Conservation (phyloP, 2,329 filamentous ascomycete species). For the Triangularia verruculosa region DNA sequence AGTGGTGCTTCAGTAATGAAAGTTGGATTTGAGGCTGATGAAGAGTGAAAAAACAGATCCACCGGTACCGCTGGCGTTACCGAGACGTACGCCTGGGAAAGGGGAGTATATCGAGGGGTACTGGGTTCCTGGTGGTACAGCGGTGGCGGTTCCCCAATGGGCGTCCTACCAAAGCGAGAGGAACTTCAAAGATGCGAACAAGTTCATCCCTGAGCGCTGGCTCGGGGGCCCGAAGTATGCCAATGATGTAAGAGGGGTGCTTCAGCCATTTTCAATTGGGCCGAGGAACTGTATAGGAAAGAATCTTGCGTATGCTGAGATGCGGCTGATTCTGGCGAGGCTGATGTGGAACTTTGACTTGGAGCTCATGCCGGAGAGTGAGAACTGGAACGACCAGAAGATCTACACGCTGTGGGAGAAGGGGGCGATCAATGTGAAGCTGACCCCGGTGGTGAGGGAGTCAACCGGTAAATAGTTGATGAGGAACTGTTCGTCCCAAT, state of each 20-base stretch:
- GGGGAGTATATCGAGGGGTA: not conserved
- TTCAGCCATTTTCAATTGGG: conserved; percentile 41
- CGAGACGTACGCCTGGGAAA: not conserved
- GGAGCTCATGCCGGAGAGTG: conserved; percentile 19
- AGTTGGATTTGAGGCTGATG: not conserved
- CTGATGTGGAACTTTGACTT: conserved; percentile 48
- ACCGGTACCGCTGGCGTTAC: not conserved
- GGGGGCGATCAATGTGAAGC: conserved; percentile 15
- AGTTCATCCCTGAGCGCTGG: conserved; percentile 38
- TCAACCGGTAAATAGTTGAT: too few species aligned
- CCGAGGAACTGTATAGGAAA: conserved; percentile 42
- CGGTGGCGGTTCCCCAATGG: conserved; percentile 34
- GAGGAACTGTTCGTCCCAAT: too few species aligned
- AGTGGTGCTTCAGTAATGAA: not conserved
- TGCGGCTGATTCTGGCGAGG: conserved; percentile 45
- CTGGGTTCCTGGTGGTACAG: conserved; percentile 7
- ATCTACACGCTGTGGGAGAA: conserved; percentile 35
- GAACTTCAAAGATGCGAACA: conserved; percentile 37
- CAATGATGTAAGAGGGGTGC: conserved; percentile 24
- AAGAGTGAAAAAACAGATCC: not conserved
- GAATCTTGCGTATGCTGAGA: conserved; percentile 47
- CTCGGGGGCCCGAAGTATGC: conserved; percentile 30
- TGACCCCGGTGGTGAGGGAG: conserved; percentile 3
- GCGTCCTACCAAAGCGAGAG: conserved; percentile 31
- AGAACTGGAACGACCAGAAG: conserved; percentile 28